Evolutionary conservation across 495 filamentous ascomycete genomes (phyloP), one percentile per base, ranked within the genome.

Genomic region (Hypoxylon trugodes): DNA sequence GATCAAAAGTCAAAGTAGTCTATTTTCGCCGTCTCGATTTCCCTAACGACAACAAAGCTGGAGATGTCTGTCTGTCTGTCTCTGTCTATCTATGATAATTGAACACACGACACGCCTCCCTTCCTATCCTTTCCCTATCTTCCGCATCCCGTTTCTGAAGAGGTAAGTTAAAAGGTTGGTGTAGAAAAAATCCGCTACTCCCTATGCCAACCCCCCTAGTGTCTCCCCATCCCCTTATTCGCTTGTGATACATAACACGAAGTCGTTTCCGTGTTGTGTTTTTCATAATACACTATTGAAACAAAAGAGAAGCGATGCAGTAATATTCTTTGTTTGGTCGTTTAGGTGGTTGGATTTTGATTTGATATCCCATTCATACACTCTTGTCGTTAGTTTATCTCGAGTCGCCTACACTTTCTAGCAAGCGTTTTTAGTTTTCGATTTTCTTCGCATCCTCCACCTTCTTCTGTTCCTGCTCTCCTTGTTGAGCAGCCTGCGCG

Each of bases 261-360:
- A 48, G 33, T 42, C 38, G 21, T 21, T 6, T 16, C 45, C 45
- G 45, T 33, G 26, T n/a, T n/a, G n/a, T 35, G 45, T 28, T 28
- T 13, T 30, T 10, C 63, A 36, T 52, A 55, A 59, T 68, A 58
- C 56, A 60, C 22, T 38, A 21, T 51, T 51, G 13, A 46, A 61
- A 72, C 66, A 69, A 72, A 72, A 48, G 69, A 67, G 47, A 72
- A 65, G 56, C 26, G 61, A 57, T 54, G 46, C 35, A 38, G 43
- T 30, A 37, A 36, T n/a, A n/a, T n/a, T n/a, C n/a, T n/a, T n/a
- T n/a, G n/a, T n/a, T n/a, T n/a, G n/a, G n/a, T n/a, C n/a, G n/a
- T n/a, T 19, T 36, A 30, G 43, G 2, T 28, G 35, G n/a, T 10
- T 58, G 26, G 15, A 22, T 48, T 22, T 9, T 19, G 9, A 22